phyloP scores from a whole-genome alignment of 2,329 filamentous ascomycete species.

The Alternaria burnsii region DNA sequence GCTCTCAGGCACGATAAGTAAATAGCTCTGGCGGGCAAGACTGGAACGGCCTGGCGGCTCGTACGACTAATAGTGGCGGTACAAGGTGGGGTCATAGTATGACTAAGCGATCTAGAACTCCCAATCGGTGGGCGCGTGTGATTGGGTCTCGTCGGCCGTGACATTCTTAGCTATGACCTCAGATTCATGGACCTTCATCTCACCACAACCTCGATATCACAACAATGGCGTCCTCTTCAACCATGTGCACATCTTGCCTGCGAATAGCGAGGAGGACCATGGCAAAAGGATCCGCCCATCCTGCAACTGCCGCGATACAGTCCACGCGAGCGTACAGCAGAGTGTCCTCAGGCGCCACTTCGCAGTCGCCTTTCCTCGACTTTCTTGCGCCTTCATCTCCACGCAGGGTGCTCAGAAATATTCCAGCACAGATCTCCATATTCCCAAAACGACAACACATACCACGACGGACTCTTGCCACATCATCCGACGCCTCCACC shows the following conservation, averaged over 20 bases:
- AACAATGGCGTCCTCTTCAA: conserved; percentile 38
- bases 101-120: conserved; percentile 29
- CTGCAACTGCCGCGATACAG: conserved; percentile 11
- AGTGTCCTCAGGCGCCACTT: conserved; percentile 29
- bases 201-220: conserved; percentile 3
- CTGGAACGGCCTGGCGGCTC: conserved; percentile 18
- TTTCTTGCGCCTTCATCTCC: conserved; percentile 40
- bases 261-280: conserved; percentile 27
- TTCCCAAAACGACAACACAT: conserved; percentile 41
- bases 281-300: not conserved
- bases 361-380: conserved; percentile 39
- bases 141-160: conserved; percentile 21
- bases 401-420: not conserved
- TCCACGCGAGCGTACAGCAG: conserved; percentile 32
- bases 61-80: conserved; percentile 20
- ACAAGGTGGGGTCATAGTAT: conserved; percentile 18
- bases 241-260: conserved; percentile 44
- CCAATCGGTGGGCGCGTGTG: not conserved
- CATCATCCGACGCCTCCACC: conserved; percentile 30
- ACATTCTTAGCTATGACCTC: conserved; percentile 25
- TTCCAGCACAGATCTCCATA: not conserved
- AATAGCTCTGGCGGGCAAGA: conserved; percentile 16
- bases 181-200: conserved; percentile 10
- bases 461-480: conserved; percentile 46
- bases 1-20: conserved; percentile 13